Evolutionary conservation across 495 filamentous ascomycete genomes (phyloP).

Genomic region (Lepraria neglecta): DNA sequence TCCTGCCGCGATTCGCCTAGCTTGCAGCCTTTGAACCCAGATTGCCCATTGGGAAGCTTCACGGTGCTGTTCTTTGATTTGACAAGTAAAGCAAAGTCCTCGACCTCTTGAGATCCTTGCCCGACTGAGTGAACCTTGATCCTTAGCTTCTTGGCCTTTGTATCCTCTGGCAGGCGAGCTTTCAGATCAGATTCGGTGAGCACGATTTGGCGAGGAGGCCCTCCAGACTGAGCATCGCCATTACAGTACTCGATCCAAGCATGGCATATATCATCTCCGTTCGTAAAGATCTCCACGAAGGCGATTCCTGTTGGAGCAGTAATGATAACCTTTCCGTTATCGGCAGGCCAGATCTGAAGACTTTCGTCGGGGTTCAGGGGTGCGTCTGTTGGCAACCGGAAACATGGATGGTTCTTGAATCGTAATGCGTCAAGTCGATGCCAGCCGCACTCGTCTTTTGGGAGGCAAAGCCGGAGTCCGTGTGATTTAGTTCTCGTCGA

Average conservation of each 20-base stretch:
- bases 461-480: constrained; percentile 61
- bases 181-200: constrained; percentile 73
- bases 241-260: constrained; percentile 72
- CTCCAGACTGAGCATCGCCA: constrained; percentile 51
- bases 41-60: constrained; percentile 66
- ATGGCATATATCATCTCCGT: constrained; percentile 68
- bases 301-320: constrained; percentile 76
- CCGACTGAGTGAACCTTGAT: constrained; percentile 68
- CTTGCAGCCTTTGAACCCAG: constrained; percentile 68
- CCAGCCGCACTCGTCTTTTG: constrained; percentile 79
- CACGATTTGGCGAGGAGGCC: constrained; percentile 60
- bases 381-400: constrained; percentile 72
- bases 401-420: constrained; percentile 87
- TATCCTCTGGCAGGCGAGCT: constrained; percentile 58
- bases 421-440: constrained; percentile 81
- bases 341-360: constrained; percentile 81
- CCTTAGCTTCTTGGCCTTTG: constrained; percentile 63
- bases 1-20: constrained; percentile 69
- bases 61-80: constrained; percentile 64
- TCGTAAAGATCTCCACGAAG: constrained; percentile 72
- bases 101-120: constrained; percentile 63
- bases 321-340: constrained; percentile 69
- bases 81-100: constrained; percentile 59
- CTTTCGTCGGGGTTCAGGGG: constrained; percentile 62
- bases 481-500: constrained; percentile 77